Percentiles rank a stretch among this genome's conserved stretches.
Conservation (phyloP, 768 basidiomycete genomes). For the Cystobasidium tubakii region DNA sequence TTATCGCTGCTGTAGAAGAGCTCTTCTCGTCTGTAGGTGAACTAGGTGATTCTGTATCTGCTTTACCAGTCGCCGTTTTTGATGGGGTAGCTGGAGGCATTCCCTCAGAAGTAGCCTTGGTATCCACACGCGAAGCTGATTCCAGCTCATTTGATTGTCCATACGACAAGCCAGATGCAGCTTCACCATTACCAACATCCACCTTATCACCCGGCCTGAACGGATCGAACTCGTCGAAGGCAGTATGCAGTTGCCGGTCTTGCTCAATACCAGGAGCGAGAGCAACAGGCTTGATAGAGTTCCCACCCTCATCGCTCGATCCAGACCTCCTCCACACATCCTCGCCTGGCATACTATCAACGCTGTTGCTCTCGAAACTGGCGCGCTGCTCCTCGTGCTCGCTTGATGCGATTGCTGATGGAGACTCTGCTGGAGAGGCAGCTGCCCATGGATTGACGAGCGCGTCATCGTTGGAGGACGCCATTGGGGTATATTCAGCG, state of each 20-base stretch:
- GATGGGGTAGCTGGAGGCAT: background rate
- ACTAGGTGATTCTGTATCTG: background rate
- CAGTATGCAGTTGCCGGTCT: background rate
- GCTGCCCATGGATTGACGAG: background rate
- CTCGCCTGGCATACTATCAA: background rate
- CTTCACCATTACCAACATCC: background rate
- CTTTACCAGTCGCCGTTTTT: background rate
- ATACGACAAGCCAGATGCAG: background rate
- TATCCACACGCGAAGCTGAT: background rate
- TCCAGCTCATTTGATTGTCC: background rate
- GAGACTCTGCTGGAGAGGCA: background rate
- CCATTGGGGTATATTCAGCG: background rate
- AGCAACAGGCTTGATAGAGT: background rate
- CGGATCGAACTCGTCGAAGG: constrained; percentile 34
- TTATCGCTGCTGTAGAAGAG: background rate
- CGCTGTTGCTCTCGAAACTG: background rate
- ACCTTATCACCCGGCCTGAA: constrained; percentile 9
- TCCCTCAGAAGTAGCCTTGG: background rate
- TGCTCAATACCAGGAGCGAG: background rate
- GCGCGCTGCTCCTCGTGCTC: too few relatives aligned
- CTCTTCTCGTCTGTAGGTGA: background rate
- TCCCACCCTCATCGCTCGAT: background rate
- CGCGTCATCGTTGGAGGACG: background rate
- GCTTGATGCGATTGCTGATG: background rate
- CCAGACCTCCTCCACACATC: background rate